Evolutionary conservation across 2,329 filamentous ascomycete genomes (phyloP).

Genomic region (Ascocoryne sarcoides): DNA sequence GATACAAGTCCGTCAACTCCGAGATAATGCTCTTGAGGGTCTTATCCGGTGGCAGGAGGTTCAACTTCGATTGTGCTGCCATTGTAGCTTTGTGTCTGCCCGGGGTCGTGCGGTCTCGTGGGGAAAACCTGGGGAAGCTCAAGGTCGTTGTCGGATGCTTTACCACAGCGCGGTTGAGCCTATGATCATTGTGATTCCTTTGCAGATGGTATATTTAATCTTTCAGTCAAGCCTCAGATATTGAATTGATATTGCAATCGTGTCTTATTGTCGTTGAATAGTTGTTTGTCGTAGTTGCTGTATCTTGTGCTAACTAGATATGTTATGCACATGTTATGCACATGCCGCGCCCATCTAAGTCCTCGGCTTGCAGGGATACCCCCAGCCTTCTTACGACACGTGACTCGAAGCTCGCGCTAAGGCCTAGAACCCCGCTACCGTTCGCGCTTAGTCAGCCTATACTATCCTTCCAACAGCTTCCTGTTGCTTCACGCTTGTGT

Average conservation of each 20-base stretch:
- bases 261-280: background rate
- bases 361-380: slow-evolving; percentile 4
- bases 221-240: background rate
- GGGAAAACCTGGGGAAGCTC: slow-evolving; percentile 15
- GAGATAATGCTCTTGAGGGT: slow-evolving; percentile 57
- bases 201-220: background rate
- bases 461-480: too few species aligned
- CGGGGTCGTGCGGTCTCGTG: too few species aligned
- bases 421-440: too few species aligned
- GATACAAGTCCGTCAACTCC: slow-evolving; percentile 63
- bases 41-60: slow-evolving; percentile 52
- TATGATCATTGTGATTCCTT: background rate
- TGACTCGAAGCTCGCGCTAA: too few species aligned
- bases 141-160: background rate
- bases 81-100: slow-evolving; percentile 35
- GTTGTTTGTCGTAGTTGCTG: background rate
- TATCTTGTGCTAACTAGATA: too few species aligned
- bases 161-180: background rate
- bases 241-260: background rate
- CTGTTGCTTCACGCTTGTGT: too few species aligned
- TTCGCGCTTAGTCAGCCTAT: too few species aligned
- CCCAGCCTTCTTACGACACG: too few species aligned
- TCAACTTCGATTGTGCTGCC: slow-evolving; percentile 74
- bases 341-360: background rate
- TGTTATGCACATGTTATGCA: background rate